A percentile compares a stretch with the other conserved stretches of the same genome.
Evolutionary conservation across 768 basidiomycete genomes (phyloP).

Genomic region (Tulasnella sp.): DNA sequence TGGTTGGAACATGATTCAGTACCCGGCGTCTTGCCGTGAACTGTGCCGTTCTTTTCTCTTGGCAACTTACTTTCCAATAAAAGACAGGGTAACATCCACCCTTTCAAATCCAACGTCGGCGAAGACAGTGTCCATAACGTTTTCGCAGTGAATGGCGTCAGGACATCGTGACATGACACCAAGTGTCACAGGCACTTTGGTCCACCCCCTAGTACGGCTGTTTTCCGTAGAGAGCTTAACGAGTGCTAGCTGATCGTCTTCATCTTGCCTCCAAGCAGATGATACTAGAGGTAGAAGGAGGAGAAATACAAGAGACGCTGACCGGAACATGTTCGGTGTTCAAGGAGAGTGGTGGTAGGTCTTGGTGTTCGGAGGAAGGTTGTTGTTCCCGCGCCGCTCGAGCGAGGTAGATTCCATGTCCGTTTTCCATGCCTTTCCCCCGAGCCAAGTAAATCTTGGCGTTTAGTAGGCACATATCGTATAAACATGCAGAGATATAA

Average conservation of each 20-base stretch:
- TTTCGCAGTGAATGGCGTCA: slow-evolving; percentile 76
- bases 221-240: not conserved
- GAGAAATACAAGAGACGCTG: not conserved
- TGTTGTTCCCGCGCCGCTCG: not conserved
- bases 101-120: slow-evolving; percentile 48
- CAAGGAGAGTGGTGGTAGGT: not conserved
- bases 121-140: slow-evolving; percentile 64
- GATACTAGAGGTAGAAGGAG: not conserved
- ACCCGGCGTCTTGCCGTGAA: not conserved
- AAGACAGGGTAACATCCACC: slow-evolving; percentile 60
- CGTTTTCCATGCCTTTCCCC: not conserved
- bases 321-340: not conserved
- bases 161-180: slow-evolving; percentile 70
- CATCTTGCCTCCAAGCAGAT: not conserved
- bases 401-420: not conserved
- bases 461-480: not conserved
- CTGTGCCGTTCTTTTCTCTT: not conserved
- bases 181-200: slow-evolving; percentile 42
- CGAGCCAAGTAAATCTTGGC: not conserved
- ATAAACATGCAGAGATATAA: not conserved
- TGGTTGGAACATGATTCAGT: not conserved
- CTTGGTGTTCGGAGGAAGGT: not conserved
- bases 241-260: not conserved
- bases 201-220: not conserved
- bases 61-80: slow-evolving; percentile 60